Conservation (phyloP, 345 rosid species). For the Excoecaria agallocha region DNA sequence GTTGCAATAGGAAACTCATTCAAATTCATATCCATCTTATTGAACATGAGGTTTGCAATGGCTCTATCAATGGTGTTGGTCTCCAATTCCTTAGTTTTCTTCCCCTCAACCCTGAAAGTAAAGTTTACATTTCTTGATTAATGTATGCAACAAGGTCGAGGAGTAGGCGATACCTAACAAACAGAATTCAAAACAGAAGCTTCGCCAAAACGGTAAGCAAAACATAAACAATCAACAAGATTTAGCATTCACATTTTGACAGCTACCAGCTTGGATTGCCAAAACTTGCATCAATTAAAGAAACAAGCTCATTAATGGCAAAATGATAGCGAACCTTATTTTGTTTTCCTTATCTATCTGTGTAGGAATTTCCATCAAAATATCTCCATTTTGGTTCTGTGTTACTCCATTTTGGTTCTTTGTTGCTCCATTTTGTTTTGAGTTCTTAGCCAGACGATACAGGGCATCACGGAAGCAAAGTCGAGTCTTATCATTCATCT, state of each 20-base stretch:
- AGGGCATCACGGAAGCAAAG: conserved; percentile 77
- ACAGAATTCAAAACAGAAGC: neutral
- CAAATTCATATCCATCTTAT: conserved; percentile 50
- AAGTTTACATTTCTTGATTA: neutral
- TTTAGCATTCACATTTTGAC: neutral
- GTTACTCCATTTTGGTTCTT: too few species aligned
- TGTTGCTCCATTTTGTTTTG: conserved; percentile 29
- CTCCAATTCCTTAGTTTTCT: conserved; percentile 47
- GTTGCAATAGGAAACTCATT: conserved; percentile 24
- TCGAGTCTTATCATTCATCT: conserved; percentile 63
- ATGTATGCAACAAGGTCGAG: neutral
- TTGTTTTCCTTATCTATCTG: conserved; percentile 26
- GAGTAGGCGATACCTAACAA: neutral
- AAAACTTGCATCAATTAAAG: neutral
- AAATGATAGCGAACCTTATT: conserved; percentile 20
- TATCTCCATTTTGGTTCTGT: conserved; percentile 21
- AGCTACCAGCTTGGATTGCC: neutral
- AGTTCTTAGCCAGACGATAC: conserved; percentile 77
- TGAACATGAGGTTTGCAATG: conserved; percentile 69
- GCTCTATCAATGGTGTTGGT: conserved; percentile 79
- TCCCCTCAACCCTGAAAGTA: conserved; percentile 41
- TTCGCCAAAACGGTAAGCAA: neutral
- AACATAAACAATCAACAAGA: too few species aligned
- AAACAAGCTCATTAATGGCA: neutral
- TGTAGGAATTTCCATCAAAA: conserved; percentile 19